Evolutionary conservation across 139 green algal genomes (phyloP).

Genomic region (Zygnema circumcarinatum): DNA sequence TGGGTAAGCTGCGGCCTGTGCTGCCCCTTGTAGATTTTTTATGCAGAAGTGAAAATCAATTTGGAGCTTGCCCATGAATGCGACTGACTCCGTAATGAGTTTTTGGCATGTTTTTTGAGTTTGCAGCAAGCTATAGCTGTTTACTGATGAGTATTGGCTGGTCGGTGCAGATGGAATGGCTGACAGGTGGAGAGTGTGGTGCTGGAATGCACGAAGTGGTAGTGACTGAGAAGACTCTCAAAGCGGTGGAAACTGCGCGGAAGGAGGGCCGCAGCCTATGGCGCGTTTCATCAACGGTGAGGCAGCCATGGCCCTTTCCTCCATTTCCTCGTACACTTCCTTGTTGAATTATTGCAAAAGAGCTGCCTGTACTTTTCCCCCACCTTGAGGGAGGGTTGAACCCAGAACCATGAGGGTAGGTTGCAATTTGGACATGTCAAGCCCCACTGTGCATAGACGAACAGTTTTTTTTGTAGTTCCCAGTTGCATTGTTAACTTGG

Average conservation of each 20-base stretch:
- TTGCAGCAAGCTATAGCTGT: no score
- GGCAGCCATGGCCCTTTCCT: neutral
- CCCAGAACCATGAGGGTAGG: no score
- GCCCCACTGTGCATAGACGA: no score
- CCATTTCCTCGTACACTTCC: neutral
- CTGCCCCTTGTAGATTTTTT: neutral
- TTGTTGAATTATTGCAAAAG: neutral
- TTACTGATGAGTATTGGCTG: no score
- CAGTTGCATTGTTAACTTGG: no score
- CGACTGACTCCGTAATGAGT: no score
- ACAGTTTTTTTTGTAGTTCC: no score
- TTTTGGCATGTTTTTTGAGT: no score
- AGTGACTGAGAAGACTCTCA: conserved; percentile 72
- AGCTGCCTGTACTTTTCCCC: neutral
- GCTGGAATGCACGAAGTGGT: conserved; percentile 93
- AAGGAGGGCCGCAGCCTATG: conserved; percentile 73
- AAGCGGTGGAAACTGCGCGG: conserved; percentile 67
- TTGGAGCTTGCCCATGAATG: neutral
- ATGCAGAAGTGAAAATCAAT: neutral
- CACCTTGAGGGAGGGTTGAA: no score
- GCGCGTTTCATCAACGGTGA: conserved; percentile 87
- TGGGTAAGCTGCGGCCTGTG: no score
- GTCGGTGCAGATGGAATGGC: conserved; percentile 54
- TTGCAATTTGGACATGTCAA: no score
- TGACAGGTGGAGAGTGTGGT: conserved; percentile 79